Base-by-base conservation (phyloP, 1,284 basidiomycete species). In the Coriolopsis trogii region DNA sequence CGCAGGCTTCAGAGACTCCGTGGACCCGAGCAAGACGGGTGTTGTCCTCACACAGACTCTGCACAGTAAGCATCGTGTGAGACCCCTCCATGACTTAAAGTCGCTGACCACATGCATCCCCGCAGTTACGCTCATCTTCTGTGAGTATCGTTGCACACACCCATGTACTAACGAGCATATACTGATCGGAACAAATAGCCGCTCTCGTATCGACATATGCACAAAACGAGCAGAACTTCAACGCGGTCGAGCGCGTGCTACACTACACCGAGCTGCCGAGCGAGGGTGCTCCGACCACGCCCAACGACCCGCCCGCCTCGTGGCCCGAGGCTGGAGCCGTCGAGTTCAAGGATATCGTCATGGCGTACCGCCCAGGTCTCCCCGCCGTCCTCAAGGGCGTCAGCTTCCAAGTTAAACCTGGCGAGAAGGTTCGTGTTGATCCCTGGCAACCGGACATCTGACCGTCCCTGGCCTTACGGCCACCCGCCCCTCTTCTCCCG, bases 371-470 rank as follows among this genome's bases (percentile, higher is more conserved):
- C 0, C 72, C 79, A 28, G 87, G 86, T 10, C 73, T 92, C 4
- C 90, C 91, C 0, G 73, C 85, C 20, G 90, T 93, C 0, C 70
- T 94, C 38, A 84, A 87, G 59, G 78, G 77, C 24, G 75, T 93
- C 21, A 80, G 70, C 47, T 87, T 93, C 62, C 60, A 74, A 12
- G 71, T 91, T 49, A 74, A 76, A 49, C 74, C 87, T 5, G 88
- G 90, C 2, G 82, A 91, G 66, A 90, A 92, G 70, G 83, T 82
- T 47, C 16, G 58, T 37, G 6, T 6, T 39, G 8, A 28, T 8
- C 28, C n/a, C n/a, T 16, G 12, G 21, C n/a, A 7, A 4, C 13
- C 39, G 25, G 24, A 41, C n/a, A 16, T 6, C 13, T 6, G 20
- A 26, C 28, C n/a, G n/a, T n/a, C n/a, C n/a, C n/a, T n/a, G n/a